Evolutionary conservation across 192 early-diverging fungal species (phyloP).

Genomic region (Podila epigama): DNA sequence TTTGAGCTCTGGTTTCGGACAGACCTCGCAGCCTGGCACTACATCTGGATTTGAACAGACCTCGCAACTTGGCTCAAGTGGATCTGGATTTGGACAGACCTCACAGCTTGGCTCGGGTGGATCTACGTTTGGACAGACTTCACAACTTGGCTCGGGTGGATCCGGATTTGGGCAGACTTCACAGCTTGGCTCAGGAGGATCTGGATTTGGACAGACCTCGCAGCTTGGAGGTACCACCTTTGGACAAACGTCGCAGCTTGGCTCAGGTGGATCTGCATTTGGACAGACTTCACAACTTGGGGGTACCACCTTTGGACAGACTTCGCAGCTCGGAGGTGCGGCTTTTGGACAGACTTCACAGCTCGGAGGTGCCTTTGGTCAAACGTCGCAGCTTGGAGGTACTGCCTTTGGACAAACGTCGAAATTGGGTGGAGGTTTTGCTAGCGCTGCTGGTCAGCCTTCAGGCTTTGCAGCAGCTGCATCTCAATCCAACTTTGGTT

Average conservation of each 20-base stretch:
- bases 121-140: slow-evolving; percentile 9
- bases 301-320: slow-evolving; percentile 8
- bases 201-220: slow-evolving; percentile 31
- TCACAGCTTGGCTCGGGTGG: slow-evolving; percentile 2
- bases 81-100: slow-evolving; percentile 24
- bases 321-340: neutral
- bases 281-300: slow-evolving; percentile 25
- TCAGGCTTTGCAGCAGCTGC: slow-evolving; percentile 14
- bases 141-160: neutral
- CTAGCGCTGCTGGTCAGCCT: slow-evolving; percentile 10
- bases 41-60: slow-evolving; percentile 7
- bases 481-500: slow-evolving; percentile 41
- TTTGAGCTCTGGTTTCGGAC: slow-evolving; percentile 12
- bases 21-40: neutral
- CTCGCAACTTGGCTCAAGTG: neutral
- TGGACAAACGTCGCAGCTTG: slow-evolving; percentile 10
- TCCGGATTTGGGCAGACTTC: slow-evolving; percentile 13
- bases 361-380: slow-evolving; percentile 18
- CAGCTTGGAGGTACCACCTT: neutral
- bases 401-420: slow-evolving; percentile 1
- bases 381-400: slow-evolving; percentile 12
- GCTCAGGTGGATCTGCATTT: slow-evolving; percentile 8
- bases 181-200: neutral
- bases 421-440: neutral
- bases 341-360: slow-evolving; percentile 24